Percentiles rank a stretch among this genome's conserved stretches.
These are phyloP conservation scores for Podospora tetraspora DNA, from an alignment of 495 filamentous ascomycete genomes.

Conservation along the genomic window DNA sequence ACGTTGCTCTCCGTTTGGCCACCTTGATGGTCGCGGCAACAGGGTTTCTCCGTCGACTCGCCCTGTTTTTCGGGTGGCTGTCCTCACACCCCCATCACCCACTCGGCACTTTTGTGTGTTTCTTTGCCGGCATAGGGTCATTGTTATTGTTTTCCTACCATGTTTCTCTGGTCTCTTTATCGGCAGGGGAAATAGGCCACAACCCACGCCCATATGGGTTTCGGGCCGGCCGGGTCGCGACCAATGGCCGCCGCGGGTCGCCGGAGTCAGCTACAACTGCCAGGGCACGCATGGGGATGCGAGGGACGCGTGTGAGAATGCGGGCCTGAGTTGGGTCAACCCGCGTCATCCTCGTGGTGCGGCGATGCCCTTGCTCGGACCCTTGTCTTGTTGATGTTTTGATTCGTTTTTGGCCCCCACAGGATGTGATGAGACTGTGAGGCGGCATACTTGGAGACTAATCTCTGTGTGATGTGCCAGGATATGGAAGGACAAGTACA, in stretches of 20 bases:
- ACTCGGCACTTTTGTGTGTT: neutral
- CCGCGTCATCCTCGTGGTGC: neutral
- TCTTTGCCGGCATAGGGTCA: neutral
- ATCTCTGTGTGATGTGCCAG: conserved; percentile 40
- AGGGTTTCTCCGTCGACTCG: conserved; percentile 7
- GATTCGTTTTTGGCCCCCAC: neutral
- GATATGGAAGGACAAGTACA: conserved; percentile 98
- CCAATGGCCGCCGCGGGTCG: conserved; percentile 1
- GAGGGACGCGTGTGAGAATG: neutral
- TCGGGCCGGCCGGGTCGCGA: neutral
- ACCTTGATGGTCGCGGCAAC: conserved; percentile 7
- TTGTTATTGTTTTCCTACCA: neutral
- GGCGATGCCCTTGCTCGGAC: neutral
- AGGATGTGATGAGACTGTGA: neutral
- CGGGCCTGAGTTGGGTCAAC: neutral
- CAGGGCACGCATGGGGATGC: neutral
- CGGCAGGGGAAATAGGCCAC: neutral
- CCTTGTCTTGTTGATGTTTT: conserved; percentile 1
- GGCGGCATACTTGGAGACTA: neutral
- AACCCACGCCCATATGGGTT: neutral
- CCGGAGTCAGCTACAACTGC: conserved; percentile 3
- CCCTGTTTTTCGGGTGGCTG: conserved; percentile 14
- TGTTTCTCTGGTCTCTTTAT: neutral
- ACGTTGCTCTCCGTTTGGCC: conserved; percentile 4
- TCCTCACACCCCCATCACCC: neutral